Conservation (phyloP, 2,329 filamentous ascomycete species). For the Zalaria obscura region DNA sequence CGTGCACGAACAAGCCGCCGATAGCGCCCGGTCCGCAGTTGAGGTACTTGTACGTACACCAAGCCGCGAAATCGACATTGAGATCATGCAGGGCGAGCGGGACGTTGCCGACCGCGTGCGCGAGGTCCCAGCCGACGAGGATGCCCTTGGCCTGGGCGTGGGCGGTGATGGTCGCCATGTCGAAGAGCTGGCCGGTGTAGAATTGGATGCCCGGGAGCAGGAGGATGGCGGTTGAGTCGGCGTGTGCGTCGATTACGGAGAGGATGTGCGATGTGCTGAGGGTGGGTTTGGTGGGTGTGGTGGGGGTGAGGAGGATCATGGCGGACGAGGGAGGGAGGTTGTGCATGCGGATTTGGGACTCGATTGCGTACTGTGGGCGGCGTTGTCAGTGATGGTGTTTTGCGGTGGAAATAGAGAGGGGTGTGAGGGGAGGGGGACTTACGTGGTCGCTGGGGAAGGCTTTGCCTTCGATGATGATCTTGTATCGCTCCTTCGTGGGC, state of each 20-base stretch:
- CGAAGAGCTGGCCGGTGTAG: constrained; percentile 80
- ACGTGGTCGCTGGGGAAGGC: constrained; percentile 81
- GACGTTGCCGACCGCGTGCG: constrained; percentile 76
- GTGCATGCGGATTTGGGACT: constrained; percentile 66
- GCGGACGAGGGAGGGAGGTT: constrained; percentile 49
- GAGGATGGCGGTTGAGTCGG: constrained; percentile 56
- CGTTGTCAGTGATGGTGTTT: too few species aligned
- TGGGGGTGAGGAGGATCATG: constrained; percentile 59
- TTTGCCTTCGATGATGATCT: constrained; percentile 80
- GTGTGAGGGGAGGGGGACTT: constrained; percentile 15
- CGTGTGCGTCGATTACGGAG: constrained; percentile 59
- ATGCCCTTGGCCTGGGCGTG: constrained; percentile 61
- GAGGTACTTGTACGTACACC: constrained; percentile 93
- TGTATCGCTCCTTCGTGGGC: constrained; percentile 51
- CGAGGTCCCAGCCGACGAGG: constrained; percentile 74
- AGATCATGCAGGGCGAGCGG: constrained; percentile 69
- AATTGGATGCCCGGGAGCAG: constrained; percentile 82
- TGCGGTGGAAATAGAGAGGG: too few species aligned
- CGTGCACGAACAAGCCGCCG: constrained; percentile 68
- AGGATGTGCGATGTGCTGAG: constrained; percentile 61
- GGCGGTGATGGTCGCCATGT: constrained; percentile 65
- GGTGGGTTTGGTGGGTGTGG: constrained; percentile 38
- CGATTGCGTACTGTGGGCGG: constrained; percentile 55
- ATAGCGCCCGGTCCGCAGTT: constrained; percentile 76
- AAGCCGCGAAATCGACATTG: constrained; percentile 81